Conservation (phyloP, 176 grass and related monocot genomes). For the Oryza coarctata region DNA sequence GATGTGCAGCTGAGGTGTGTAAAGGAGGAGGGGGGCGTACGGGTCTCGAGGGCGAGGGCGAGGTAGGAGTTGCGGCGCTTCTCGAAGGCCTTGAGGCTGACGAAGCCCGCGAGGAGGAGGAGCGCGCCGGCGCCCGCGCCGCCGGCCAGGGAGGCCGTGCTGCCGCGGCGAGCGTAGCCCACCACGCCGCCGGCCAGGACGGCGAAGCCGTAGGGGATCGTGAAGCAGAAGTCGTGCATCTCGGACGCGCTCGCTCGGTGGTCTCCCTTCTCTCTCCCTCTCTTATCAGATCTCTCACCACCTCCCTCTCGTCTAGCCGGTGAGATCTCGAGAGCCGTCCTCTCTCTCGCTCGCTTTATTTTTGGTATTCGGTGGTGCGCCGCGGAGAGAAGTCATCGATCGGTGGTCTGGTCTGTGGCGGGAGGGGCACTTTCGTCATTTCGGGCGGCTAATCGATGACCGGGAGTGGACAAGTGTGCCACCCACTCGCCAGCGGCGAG, state of each 20-base stretch:
- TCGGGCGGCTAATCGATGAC: no score
- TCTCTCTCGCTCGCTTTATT: no score
- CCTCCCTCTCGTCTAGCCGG: no score
- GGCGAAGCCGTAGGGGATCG: slow-evolving; percentile 80
- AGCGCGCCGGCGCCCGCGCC: slow-evolving; percentile 62
- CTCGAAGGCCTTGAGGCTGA: slow-evolving; percentile 95
- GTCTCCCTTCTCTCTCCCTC: no score
- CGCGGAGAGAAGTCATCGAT: no score
- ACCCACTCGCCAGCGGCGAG: no score
- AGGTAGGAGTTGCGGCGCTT: slow-evolving; percentile 72
- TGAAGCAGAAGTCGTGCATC: slow-evolving; percentile 99
- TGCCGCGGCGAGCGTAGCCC: slow-evolving; percentile 76
- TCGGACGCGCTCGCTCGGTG: not conserved
- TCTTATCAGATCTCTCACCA: no score
- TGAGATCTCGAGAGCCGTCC: no score
- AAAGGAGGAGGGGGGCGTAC: slow-evolving; percentile 25
- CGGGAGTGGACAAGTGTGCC: no score
- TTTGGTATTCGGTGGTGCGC: no score
- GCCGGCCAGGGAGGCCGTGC: slow-evolving; percentile 78
- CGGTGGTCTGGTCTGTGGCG: no score
- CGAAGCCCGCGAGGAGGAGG: slow-evolving; percentile 76
- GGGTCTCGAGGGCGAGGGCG: slow-evolving; percentile 68
- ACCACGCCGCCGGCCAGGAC: slow-evolving; percentile 69
- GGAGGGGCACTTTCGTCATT: no score
- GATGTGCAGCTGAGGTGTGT: not conserved